Base-by-base conservation (phyloP, 2,329 filamentous ascomycete genomes). In the Trichoderma gracile region DNA sequence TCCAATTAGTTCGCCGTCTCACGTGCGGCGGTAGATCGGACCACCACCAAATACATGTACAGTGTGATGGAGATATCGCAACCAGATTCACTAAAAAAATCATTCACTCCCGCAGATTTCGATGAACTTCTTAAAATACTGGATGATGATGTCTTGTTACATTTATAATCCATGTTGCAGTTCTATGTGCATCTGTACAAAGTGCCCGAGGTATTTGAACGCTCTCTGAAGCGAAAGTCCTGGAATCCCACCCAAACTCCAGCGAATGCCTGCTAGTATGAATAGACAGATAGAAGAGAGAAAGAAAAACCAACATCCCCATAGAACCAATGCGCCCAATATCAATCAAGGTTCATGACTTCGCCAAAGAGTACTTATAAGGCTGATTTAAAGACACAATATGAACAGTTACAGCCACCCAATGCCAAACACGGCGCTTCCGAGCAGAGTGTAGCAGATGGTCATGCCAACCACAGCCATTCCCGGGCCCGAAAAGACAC, bases 361-460 rank as follows among this genome's bases (percentile, higher is more conserved):
- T 62, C 59, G 46, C 54, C 45, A 53, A 53, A 57, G 10, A 33
- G 40, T 25, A 40, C 49, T 43, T 10, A 42, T 2, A 5, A 3
- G 21, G 25, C 5, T 9, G n/a, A 43, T 15, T 15, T 10, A 21
- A 12, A 21, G n/a, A 46, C 52, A 38, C n/a, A 19, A 3, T 23
- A 8, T n/a, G 19, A 8, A 33, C n/a, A 12, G 47, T 64, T 52
- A 64, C 54, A 64, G 38, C 61, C 61, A 64, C 7, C 61, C 54
- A 58, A 53, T n/a, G 9, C 53, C 65, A 25, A 69, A 64, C n/a
- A 65, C 23, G 40, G 58, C 64, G 15, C 64, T 33, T 33, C 65
- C 65, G 7, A 64, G 21, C 4, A 73, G 60, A 59, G 72, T 66
- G 43, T 72, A 71, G 38, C 63, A 63, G 53, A 70, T 60, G 12